A percentile compares a stretch with the other conserved stretches of the same genome.
phyloP scores from a whole-genome alignment of 805 yeast genomes.

The Monosporozyma solicola region DNA sequence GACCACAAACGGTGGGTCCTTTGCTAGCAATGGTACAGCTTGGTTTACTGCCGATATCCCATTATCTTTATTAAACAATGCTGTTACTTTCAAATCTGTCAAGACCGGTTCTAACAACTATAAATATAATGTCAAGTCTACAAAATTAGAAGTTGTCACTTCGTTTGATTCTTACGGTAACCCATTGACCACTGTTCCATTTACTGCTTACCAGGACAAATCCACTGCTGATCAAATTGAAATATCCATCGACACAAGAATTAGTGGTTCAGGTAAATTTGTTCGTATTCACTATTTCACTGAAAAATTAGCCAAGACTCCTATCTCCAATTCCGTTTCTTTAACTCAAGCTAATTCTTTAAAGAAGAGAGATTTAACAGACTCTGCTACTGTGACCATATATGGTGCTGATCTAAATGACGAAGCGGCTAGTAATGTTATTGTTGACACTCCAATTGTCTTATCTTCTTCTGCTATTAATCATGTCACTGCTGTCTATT shows the following conservation, averaged over 20 bases:
- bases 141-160: constrained; percentile 18
- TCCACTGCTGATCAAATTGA: constrained; percentile 18
- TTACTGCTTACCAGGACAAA: constrained; percentile 18
- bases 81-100: constrained; percentile 15
- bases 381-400: constrained; percentile 7
- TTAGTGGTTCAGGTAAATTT: constrained; percentile 22
- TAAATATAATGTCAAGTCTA: constrained; percentile 13
- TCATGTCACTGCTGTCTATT: not conserved
- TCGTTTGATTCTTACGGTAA: constrained; percentile 19
- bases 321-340: constrained; percentile 12
- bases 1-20: constrained; percentile 22
- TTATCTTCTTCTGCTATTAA: not conserved
- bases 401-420: constrained; percentile 6
- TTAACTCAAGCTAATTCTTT: constrained; percentile 1
- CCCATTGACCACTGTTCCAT: constrained; percentile 17
- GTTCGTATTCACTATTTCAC: constrained; percentile 21
- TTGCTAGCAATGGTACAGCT: constrained; percentile 14
- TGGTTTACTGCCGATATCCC: constrained; percentile 27
- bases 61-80: constrained; percentile 10
- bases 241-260: constrained; percentile 14
- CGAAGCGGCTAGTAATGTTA: constrained; percentile 2
- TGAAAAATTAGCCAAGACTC: constrained; percentile 5
- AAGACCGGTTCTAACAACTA: constrained; percentile 10
- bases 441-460: not conserved
- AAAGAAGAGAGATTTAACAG: constrained; percentile 9